Evolutionary conservation across 176 grass and related monocot species (phyloP), one percentile per base, ranked within the genome.

Genomic region (Olyra latifolia): DNA sequence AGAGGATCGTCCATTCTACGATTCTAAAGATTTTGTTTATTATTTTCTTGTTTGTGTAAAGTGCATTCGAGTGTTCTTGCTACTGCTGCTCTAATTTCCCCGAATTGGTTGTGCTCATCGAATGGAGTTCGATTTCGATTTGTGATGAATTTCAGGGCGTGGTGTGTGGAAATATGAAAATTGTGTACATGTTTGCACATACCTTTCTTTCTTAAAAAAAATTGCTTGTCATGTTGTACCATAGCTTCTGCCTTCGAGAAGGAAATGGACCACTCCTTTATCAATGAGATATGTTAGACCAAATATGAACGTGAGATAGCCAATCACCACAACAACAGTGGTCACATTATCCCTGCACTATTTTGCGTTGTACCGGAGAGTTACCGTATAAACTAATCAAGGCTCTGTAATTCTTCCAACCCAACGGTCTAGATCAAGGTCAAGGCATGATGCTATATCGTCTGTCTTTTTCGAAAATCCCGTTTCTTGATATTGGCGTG

Each of bases 21-120:
- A 67, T 86, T 89, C 83, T 8, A 29, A 72, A 57, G 71, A 72
- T 85, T 85, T 90, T 86, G 66, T 56, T 72, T 19, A 54, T 78
- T 86, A 24, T 71, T 89, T 72, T 12, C 22, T 43, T 81, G 7
- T 23, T 23, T 86, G 20, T 86, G 78, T 65, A 89, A 81, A 77
- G 63, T 64, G 16, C 44, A 61, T 63, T 10, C 7, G 46, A 15
- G 63, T 80, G 72, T 28, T 47, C 10, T 16, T 71, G 16, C 28
- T 60, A 23, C 1, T 63, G 30, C 17, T 69, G 40, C 81, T 75
- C 42, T 39, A 62, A 32, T 70, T 41, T 11, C n/a, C 49, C 44
- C 8, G 20, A 23, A n/a, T 30, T 79, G 3, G 24, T 67, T 78
- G 42, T 82, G 16, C 10, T 16, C 63, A 58, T 42, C 25, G 35